Percentiles rank a stretch among this genome's conserved stretches.
Conservation (phyloP, 768 basidiomycete genomes). For the Leucocoprinus leucothites region DNA sequence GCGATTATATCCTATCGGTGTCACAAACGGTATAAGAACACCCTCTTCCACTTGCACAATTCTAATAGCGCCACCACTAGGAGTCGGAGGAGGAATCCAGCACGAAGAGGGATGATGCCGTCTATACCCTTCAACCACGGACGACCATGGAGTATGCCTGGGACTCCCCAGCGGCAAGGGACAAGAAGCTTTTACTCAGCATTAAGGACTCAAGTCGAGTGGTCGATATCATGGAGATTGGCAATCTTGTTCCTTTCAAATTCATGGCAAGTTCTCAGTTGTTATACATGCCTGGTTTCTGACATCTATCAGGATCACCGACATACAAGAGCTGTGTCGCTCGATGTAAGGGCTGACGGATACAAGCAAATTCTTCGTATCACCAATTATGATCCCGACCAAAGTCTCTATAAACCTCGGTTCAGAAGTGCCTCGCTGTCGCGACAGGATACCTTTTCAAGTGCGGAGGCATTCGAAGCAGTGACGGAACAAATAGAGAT, state of each 20-base stretch:
- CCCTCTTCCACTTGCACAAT: background rate
- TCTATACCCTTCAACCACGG: conserved; percentile 59
- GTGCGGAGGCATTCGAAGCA: conserved; percentile 82
- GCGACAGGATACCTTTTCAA: conserved; percentile 68
- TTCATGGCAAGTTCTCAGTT: conserved; percentile 53
- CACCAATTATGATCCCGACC: conserved; percentile 81
- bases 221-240: conserved; percentile 95
- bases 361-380: conserved; percentile 83
- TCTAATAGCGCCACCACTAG: conserved; percentile 21
- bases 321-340: conserved; percentile 66
- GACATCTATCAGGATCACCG: conserved; percentile 41
- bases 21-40: conserved; percentile 62
- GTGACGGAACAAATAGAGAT: conserved; percentile 71
- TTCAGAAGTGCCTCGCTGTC: conserved; percentile 42
- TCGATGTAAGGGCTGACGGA: conserved; percentile 91
- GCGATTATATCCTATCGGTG: conserved; percentile 63
- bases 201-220: conserved; percentile 59
- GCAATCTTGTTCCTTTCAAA: conserved; percentile 85
- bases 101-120: conserved; percentile 37
- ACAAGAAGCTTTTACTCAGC: conserved; percentile 72
- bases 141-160: conserved; percentile 75
- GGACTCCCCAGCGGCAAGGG: conserved; percentile 84
- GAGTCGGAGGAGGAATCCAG: conserved; percentile 25
- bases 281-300: background rate
- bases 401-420: conserved; percentile 84